A percentile compares a stretch with the other conserved stretches of the same genome.
Evolutionary conservation across 345 rosid species (phyloP).

Genomic region (Eucalyptus leucophloia): DNA sequence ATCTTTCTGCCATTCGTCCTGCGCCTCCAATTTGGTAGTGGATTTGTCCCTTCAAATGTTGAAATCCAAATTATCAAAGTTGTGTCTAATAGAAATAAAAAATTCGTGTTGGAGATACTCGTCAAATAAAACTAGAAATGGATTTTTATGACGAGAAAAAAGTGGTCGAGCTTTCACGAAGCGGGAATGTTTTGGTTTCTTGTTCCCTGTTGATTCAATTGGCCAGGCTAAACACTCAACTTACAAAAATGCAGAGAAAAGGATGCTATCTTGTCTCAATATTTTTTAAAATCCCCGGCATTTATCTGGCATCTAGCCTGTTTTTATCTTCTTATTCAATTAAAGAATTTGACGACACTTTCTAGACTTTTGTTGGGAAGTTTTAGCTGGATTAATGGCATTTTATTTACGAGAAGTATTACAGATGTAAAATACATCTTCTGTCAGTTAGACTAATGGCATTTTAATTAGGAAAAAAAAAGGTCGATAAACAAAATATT

Average conservation of each 20-base stretch:
- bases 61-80: not conserved
- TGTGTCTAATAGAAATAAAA: not conserved
- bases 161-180: not conserved
- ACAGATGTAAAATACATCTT: not conserved
- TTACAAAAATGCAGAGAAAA: not conserved
- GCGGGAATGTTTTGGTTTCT: not conserved
- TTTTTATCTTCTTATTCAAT: not conserved
- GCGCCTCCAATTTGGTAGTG: not conserved
- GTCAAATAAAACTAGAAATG: not conserved
- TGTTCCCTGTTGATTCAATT: not conserved
- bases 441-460: not conserved
- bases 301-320: not conserved
- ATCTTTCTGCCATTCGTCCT: not conserved
- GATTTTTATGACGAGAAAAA: not conserved
- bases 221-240: not conserved
- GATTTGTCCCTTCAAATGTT: not conserved
- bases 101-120: not conserved
- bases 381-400: not conserved
- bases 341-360: not conserved
- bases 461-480: not conserved
- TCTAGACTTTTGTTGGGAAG: not conserved
- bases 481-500: not conserved
- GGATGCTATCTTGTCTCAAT: not conserved
- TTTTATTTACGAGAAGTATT: not conserved
- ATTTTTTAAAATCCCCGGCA: not conserved